Percentiles rank a stretch among this genome's conserved stretches.
Evolutionary conservation across 345 rosid species (phyloP).

Genomic region (Pistacia integerrima): DNA sequence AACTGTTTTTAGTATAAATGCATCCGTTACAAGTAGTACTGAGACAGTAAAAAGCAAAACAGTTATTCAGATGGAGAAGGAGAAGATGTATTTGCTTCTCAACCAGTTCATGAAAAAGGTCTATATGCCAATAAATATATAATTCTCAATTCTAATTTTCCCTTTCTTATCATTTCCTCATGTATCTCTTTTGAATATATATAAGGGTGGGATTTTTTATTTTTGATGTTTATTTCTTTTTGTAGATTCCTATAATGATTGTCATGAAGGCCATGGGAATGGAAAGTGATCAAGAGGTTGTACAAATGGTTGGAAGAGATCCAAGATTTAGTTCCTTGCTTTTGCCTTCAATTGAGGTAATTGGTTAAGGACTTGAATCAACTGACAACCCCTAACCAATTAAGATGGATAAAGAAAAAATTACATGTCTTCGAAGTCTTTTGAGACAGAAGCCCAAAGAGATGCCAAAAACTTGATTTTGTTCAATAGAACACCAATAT

Average conservation of each 20-base stretch:
- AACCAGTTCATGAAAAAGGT: constrained; percentile 77
- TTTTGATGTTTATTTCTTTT: neutral
- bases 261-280: constrained; percentile 96
- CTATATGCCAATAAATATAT: neutral
- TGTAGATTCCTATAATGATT: constrained; percentile 80
- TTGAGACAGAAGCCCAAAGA: too few species aligned
- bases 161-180: neutral
- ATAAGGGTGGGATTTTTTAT: neutral
- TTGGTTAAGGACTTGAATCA: neutral
- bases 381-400: too few species aligned
- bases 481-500: too few species aligned
- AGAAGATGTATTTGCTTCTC: constrained; percentile 77
- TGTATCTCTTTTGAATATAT: neutral
- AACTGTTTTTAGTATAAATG: constrained; percentile 62
- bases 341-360: constrained; percentile 88
- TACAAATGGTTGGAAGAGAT: constrained; percentile 94
- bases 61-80: constrained; percentile 85
- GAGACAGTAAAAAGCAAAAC: constrained; percentile 90
- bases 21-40: constrained; percentile 94
- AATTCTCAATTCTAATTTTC: neutral
- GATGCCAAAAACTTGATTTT: too few species aligned
- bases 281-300: constrained; percentile 97
- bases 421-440: too few species aligned
- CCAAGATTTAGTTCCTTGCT: constrained; percentile 79
- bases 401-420: too few species aligned